Conservation (phyloP, 2,329 filamentous ascomycete genomes). For the Exophiala aquamarina region DNA sequence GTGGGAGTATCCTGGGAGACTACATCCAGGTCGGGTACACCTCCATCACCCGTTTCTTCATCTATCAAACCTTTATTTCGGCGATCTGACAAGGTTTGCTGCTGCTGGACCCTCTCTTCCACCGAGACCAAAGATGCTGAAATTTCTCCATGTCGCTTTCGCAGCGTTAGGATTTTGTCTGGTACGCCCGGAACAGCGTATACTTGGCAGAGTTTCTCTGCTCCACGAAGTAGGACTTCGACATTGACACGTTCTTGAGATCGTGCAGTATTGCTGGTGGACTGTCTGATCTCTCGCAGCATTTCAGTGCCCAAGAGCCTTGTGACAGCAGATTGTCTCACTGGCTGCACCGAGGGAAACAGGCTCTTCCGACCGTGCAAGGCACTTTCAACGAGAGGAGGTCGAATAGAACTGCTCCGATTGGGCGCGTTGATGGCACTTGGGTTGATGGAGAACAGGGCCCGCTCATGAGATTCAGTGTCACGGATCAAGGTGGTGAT, state of each 20-base stretch:
- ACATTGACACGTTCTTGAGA: conserved; percentile 75
- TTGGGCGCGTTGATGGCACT: conserved; percentile 52
- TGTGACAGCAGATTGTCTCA: conserved; percentile 75
- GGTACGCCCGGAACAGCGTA: conserved; percentile 79
- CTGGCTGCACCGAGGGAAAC: conserved; percentile 57
- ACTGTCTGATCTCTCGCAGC: conserved; percentile 72
- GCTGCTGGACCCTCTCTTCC: conserved; percentile 75
- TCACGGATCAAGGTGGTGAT: conserved; percentile 94
- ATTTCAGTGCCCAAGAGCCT: conserved; percentile 85
- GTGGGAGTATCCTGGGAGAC: conserved; percentile 22
- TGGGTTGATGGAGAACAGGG: conserved; percentile 87
- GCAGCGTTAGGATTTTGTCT: conserved; percentile 72
- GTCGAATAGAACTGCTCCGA: conserved; percentile 1
- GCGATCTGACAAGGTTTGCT: conserved; percentile 69
- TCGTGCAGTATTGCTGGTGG: conserved; percentile 52
- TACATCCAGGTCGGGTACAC: conserved; percentile 37
- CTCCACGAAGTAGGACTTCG: conserved; percentile 77
- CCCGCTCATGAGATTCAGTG: conserved; percentile 90
- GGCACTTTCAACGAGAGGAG: conserved; percentile 3
- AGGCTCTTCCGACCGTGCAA: conserved; percentile 31
- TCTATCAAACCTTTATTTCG: conserved; percentile 65
- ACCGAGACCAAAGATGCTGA: conserved; percentile 75
- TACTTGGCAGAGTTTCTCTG: conserved; percentile 85
- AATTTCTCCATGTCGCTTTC: conserved; percentile 70
- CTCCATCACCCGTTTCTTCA: conserved; percentile 54